These are phyloP conservation scores for Globisporangium cederbergense DNA, from an alignment of 352 stramenopile genomes.

Conservation along the genomic window DNA sequence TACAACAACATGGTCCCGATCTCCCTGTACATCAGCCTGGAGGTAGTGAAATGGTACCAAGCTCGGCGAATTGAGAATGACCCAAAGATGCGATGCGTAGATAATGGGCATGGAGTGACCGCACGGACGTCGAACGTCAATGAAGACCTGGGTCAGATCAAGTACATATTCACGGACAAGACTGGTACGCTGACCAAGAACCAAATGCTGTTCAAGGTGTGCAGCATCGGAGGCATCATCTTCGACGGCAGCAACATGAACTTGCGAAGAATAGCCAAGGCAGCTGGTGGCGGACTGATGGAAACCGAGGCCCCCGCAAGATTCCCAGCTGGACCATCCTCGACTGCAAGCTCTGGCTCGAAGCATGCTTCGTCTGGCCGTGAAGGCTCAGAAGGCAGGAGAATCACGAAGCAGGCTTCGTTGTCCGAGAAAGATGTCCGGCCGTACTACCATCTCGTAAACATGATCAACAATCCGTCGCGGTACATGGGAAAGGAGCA, in stretches of 20 bases:
- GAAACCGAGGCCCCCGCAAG: neutral
- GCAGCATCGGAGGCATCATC: conserved; percentile 88
- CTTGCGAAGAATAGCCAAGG: conserved; percentile 36
- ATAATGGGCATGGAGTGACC: conserved; percentile 64
- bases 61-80: conserved; percentile 90
- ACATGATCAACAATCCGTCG: conserved; percentile 58
- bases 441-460: conserved; percentile 60
- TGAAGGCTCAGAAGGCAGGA: conserved; percentile 20
- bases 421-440: conserved; percentile 70
- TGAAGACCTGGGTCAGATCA: conserved; percentile 95
- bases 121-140: conserved; percentile 93
- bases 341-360: conserved; percentile 4
- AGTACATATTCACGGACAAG: conserved; percentile 99
- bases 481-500: conserved; percentile 49
- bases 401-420: conserved; percentile 36
- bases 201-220: conserved; percentile 97
- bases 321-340: neutral
- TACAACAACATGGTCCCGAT: conserved; percentile 95
- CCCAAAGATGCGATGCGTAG: conserved; percentile 48
- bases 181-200: conserved; percentile 99
- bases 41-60: conserved; percentile 95
- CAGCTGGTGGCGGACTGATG: conserved; percentile 18
- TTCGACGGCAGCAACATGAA: conserved; percentile 82
- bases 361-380: conserved; percentile 10
- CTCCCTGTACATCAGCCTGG: conserved; percentile 97